Conservation (phyloP, 148 eudicot genomes). For the Cornus florida region DNA sequence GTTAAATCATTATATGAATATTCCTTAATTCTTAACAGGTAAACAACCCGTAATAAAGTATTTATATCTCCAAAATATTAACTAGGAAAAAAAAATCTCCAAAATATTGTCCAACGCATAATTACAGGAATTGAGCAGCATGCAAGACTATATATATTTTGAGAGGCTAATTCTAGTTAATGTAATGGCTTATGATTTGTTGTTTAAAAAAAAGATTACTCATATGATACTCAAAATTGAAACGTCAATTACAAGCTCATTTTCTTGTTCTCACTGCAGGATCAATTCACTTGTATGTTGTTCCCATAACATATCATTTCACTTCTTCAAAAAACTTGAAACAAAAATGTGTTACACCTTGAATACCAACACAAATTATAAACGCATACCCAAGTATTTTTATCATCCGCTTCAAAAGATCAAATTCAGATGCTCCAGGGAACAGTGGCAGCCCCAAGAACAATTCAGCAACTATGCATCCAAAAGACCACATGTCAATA, state of each 20-base stretch:
- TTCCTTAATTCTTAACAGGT: no score
- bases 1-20: no score
- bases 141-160: neutral
- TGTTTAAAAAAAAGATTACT: neutral
- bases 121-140: neutral
- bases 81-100: neutral
- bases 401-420: conserved; percentile 88
- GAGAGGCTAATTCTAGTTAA: neutral
- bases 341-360: neutral
- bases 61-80: neutral
- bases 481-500: conserved; percentile 99
- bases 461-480: conserved; percentile 96
- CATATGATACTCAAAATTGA: neutral
- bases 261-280: neutral
- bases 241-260: neutral
- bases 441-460: conserved; percentile 91
- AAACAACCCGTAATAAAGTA: no score
- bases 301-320: neutral
- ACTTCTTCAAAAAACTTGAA: neutral
- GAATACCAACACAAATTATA: conserved; percentile 11
- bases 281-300: neutral
- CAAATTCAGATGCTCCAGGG: conserved; percentile 98
- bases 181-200: neutral
- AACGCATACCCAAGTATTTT: conserved; percentile 80
- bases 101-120: neutral